These are phyloP conservation scores for Candida railenensis DNA, from an alignment of 805 yeast genomes.

Conservation along the genomic window DNA sequence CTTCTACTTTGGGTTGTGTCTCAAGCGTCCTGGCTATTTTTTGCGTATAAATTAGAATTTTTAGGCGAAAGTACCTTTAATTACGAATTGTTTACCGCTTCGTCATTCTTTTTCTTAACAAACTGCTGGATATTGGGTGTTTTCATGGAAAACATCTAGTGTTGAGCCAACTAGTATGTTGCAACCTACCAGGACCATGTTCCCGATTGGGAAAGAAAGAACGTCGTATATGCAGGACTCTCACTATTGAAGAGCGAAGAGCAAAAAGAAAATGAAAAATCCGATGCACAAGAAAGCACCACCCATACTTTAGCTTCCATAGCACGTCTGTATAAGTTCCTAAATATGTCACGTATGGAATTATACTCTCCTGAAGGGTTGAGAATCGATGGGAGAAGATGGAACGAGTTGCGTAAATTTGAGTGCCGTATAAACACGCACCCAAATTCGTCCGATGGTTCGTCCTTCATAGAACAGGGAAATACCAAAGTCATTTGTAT, in stretches of 20 bases:
- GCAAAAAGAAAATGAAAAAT: too few relatives aligned
- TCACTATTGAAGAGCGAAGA: background rate
- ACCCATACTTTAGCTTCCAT: too few relatives aligned
- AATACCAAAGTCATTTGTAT: conserved; percentile 83
- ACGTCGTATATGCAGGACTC: background rate
- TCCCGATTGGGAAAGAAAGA: background rate
- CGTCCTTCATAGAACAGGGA: conserved; percentile 89
- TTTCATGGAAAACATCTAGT: conserved; percentile 40
- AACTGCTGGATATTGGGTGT: conserved; percentile 62
- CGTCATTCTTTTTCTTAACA: conserved; percentile 56
- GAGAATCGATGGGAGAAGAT: conserved; percentile 89
- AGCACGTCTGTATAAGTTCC: background rate
- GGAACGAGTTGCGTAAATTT: conserved; percentile 87
- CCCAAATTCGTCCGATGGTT: conserved; percentile 85
- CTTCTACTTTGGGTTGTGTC: conserved; percentile 61
- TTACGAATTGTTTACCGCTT: conserved; percentile 54
- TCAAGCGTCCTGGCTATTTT: conserved; percentile 76
- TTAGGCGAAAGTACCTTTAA: conserved; percentile 65
- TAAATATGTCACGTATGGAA: conserved; percentile 66
- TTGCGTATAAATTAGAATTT: conserved; percentile 81
- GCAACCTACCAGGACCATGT: background rate
- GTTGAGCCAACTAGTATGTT: background rate
- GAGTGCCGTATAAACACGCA: conserved; percentile 84
- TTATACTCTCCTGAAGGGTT: conserved; percentile 94
- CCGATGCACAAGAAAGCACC: too few relatives aligned